These are phyloP conservation scores for Tylopilus cervinicoccineus DNA, from an alignment of 768 basidiomycete species.

Conservation along the genomic window DNA sequence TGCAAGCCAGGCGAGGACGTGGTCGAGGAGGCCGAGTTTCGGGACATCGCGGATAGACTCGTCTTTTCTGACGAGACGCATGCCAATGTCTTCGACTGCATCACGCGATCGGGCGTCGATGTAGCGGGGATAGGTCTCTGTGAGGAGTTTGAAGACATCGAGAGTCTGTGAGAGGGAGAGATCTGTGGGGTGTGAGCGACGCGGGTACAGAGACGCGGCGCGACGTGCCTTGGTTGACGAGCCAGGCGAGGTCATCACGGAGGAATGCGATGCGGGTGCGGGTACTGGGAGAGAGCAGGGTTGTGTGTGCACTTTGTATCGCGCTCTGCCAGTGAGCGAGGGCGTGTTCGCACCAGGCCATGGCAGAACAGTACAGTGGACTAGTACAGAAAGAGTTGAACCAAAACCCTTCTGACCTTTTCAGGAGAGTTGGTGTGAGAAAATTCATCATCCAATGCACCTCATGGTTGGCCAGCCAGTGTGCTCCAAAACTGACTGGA, in stretches of 20 bases:
- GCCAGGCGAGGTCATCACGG: slow-evolving; percentile 53
- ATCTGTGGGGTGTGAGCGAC: slow-evolving; percentile 38
- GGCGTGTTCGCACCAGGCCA: slow-evolving; percentile 59
- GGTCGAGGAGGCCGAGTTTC: slow-evolving; percentile 60
- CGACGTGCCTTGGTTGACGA: slow-evolving; percentile 55
- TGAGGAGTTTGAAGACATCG: slow-evolving; percentile 72
- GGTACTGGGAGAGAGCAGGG: slow-evolving; percentile 50
- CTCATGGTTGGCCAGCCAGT: too few relatives aligned
- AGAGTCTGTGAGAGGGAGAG: slow-evolving; percentile 54
- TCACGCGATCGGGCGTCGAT: slow-evolving; percentile 65
- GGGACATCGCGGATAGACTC: slow-evolving; percentile 40
- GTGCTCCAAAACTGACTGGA: too few relatives aligned
- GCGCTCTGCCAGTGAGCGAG: slow-evolving; percentile 57
- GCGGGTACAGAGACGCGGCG: background rate
- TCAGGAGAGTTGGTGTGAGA: too few relatives aligned
- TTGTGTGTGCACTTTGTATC: slow-evolving; percentile 48
- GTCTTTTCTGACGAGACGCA: slow-evolving; percentile 62
- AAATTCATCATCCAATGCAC: too few relatives aligned
- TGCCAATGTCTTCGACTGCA: slow-evolving; percentile 65
- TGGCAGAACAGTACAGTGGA: too few relatives aligned
- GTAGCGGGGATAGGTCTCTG: slow-evolving; percentile 76
- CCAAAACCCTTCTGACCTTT: too few relatives aligned
- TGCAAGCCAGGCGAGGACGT: slow-evolving; percentile 73
- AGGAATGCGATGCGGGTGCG: slow-evolving; percentile 56
- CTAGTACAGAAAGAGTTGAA: too few relatives aligned